Conservation (phyloP, 805 yeast species). For the Candida maris region DNA sequence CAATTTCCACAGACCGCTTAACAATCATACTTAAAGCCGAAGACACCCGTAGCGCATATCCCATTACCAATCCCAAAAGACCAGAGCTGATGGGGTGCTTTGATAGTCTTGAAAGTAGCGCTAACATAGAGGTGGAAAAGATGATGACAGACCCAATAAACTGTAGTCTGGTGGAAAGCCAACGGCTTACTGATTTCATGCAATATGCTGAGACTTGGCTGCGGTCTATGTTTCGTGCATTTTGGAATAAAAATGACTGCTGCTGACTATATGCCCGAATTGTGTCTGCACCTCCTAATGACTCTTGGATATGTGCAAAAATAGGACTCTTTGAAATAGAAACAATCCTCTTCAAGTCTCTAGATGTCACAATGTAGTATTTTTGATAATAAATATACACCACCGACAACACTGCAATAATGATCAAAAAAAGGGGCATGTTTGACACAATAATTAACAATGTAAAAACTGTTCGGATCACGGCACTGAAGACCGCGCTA, state of each 20-base stretch:
- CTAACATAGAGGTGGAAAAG: slow-evolving; percentile 46
- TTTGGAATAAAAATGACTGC: slow-evolving; percentile 56
- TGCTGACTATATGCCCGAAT: slow-evolving; percentile 73
- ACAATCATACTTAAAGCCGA: slow-evolving; percentile 52
- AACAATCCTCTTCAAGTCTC: slow-evolving; percentile 75
- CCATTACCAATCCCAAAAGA: slow-evolving; percentile 61
- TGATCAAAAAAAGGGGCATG: slow-evolving; percentile 51
- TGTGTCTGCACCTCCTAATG: slow-evolving; percentile 72
- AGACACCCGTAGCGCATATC: slow-evolving; percentile 58
- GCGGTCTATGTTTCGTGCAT: slow-evolving; percentile 47
- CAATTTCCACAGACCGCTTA: slow-evolving; percentile 59
- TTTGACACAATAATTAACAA: slow-evolving; percentile 48
- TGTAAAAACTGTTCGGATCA: slow-evolving; percentile 46
- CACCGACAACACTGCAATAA: slow-evolving; percentile 44
- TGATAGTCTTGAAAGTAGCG: slow-evolving; percentile 38
- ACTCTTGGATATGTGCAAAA: slow-evolving; percentile 79
- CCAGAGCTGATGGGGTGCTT: slow-evolving; percentile 49
- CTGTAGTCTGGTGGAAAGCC: slow-evolving; percentile 62
- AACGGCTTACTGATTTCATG: slow-evolving; percentile 55
- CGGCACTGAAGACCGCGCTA: slow-evolving; percentile 41
- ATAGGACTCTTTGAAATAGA: slow-evolving; percentile 72
- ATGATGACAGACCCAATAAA: slow-evolving; percentile 56
- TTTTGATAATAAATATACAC: slow-evolving; percentile 69
- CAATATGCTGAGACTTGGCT: slow-evolving; percentile 46
- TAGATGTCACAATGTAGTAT: slow-evolving; percentile 63